phyloP scores from a whole-genome alignment of 2,329 filamentous ascomycete genomes.

The Xylariaceae sp. region DNA sequence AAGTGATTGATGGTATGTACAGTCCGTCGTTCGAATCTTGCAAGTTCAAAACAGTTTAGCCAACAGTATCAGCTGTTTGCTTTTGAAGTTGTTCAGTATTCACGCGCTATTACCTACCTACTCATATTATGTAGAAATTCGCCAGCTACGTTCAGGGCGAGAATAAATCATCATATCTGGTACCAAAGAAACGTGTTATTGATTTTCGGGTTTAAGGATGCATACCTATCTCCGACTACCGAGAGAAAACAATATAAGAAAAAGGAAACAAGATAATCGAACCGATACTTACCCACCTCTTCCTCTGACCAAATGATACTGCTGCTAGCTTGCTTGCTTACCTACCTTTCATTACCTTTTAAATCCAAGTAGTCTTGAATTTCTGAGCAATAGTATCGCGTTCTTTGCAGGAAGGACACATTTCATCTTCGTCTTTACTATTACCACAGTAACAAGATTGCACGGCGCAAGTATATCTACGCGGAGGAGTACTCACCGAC shows the following conservation, averaged over 20 bases:
- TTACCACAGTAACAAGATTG: slow-evolving; percentile 22
- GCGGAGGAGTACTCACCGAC: slow-evolving; percentile 14
- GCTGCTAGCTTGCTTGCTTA: too few relatives aligned
- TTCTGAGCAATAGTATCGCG: neutral
- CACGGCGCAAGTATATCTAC: slow-evolving; percentile 18
- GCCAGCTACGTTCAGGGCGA: too few relatives aligned
- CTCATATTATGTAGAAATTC: too few relatives aligned
- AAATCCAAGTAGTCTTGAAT: slow-evolving; percentile 8
- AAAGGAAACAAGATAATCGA: neutral
- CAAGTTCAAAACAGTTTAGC: too few relatives aligned
- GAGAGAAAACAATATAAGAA: neutral
- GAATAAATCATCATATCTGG: too few relatives aligned
- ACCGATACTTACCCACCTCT: neutral
- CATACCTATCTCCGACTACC: neutral
- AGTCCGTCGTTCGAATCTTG: neutral
- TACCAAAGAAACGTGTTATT: too few relatives aligned
- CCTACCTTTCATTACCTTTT: neutral
- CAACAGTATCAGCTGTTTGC: neutral
- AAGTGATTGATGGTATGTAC: neutral
- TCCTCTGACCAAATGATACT: neutral
- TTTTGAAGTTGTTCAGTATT: neutral
- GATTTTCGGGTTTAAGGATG: too few relatives aligned
- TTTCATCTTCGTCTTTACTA: neutral
- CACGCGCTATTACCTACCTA: too few relatives aligned
- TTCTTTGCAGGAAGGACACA: slow-evolving; percentile 10